Conservation (phyloP, 768 basidiomycete species). For the Rhodosporidiobolus sp. region DNA sequence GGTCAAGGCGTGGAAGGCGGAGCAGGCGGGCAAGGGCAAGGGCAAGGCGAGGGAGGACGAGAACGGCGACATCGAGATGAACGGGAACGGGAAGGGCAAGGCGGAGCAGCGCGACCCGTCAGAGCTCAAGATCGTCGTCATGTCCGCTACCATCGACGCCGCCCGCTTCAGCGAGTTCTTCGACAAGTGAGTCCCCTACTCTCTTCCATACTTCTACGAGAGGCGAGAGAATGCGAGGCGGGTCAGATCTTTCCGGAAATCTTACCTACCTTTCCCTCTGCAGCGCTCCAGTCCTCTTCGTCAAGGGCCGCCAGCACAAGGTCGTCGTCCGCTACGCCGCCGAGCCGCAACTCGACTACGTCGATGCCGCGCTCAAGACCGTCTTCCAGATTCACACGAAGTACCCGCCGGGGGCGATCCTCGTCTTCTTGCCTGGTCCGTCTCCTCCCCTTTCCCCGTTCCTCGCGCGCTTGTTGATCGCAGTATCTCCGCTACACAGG, state of each 20-base stretch:
- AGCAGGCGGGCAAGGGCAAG: constrained; percentile 56
- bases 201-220: no score
- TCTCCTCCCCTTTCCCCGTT: neutral
- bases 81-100: constrained; percentile 45
- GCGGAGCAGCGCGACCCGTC: constrained; percentile 49
- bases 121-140: constrained; percentile 85
- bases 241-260: no score
- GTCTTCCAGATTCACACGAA: constrained; percentile 90
- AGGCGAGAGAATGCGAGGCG: no score
- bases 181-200: constrained; percentile 59
- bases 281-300: constrained; percentile 82
- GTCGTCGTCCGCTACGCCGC: constrained; percentile 79
- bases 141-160: constrained; percentile 97
- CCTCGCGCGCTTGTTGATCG: neutral
- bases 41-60: constrained; percentile 47
- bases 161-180: constrained; percentile 90
- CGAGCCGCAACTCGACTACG: constrained; percentile 72
- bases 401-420: constrained; percentile 75
- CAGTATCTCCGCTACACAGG: constrained; percentile 57
- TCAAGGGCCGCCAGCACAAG: constrained; percentile 88
- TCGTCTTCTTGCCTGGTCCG: constrained; percentile 79
- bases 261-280: neutral
- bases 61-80: constrained; percentile 57
- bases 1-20: constrained; percentile 47
- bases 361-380: constrained; percentile 82